Base-by-base conservation (phyloP, 1,284 basidiomycete species). In the Pisolithus thermaeus region DNA sequence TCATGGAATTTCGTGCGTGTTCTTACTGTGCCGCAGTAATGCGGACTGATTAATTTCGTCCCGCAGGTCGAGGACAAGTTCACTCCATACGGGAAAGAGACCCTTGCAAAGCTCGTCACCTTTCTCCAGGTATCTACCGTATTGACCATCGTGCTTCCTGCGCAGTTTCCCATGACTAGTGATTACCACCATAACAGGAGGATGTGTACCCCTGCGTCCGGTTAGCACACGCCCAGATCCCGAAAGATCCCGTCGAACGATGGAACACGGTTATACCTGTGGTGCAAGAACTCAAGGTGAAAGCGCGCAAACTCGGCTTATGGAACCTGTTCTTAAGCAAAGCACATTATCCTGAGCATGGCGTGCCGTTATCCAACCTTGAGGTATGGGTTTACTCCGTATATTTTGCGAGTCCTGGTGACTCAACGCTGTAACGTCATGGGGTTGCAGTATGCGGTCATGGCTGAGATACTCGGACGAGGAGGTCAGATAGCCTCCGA, bases 301-400 rank as follows among this genome's bases (percentile, higher is more conserved):
- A 90, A 70, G 96, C 96, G 3, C 89, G 87, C 72, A 78, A 83
- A 61, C 79, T 85, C 38, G 96, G 96, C 2, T 78, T 99, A 44
- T 99, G 96, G 96, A 98, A 98, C 69, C 78, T 99, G 41, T 98
- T 98, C 79, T 75, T 98, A 56, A 93, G 90, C 77, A 94, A 92
- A 71, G 78, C 83, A 45, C 94, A 97, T 68, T 97, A 96, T 70
- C 92, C 92, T 27, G 78, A 88, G 58, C 77, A 83, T 62, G 95
- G 96, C 48, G 86, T 92, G n/a, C 86, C 89, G 14, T 74, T 98
- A 58, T 87, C 85, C 27, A 98, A 98, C 70, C 77, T 99, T 51
- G 95, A 98, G 77, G 91, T 92, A 57, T 43, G 77, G 43, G 23
- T 22, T 32, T 44, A 35, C 30, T 32, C 20, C 46, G n/a, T 22